These are phyloP conservation scores for Cladosporium sp. DNA, from an alignment of 2,329 filamentous ascomycete species.

Conservation along the genomic window DNA sequence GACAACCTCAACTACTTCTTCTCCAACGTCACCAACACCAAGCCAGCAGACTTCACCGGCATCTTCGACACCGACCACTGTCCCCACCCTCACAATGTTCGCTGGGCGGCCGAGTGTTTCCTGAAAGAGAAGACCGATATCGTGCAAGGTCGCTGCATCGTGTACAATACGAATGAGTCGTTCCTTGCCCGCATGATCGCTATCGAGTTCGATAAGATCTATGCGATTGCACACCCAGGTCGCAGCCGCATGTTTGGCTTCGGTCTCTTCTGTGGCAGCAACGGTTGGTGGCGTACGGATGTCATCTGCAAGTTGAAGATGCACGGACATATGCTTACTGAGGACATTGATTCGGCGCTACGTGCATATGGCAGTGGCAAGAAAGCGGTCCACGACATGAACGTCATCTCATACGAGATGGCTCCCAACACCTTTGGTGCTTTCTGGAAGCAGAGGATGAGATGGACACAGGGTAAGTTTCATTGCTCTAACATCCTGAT, in stretches of 20 bases:
- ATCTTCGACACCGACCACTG: slow-evolving; percentile 56
- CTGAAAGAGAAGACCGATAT: slow-evolving; percentile 48
- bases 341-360: slow-evolving; percentile 54
- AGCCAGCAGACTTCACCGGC: slow-evolving; percentile 47
- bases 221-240: slow-evolving; percentile 54
- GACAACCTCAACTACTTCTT: slow-evolving; percentile 55
- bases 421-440: slow-evolving; percentile 48
- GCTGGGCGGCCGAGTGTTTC: slow-evolving; percentile 54
- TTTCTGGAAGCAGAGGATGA: slow-evolving; percentile 54
- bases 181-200: slow-evolving; percentile 52
- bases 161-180: slow-evolving; percentile 50
- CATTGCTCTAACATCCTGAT: no score
- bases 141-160: slow-evolving; percentile 53
- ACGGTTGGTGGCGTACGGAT: slow-evolving; percentile 52
- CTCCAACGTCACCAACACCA: slow-evolving; percentile 41
- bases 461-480: slow-evolving; percentile 46
- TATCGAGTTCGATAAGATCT: slow-evolving; percentile 56
- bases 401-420: slow-evolving; percentile 53
- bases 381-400: slow-evolving; percentile 51
- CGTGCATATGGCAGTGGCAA: slow-evolving; percentile 48
- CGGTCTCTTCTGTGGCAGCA: slow-evolving; percentile 53
- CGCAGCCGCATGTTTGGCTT: slow-evolving; percentile 51
- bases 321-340: slow-evolving; percentile 54
- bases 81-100: slow-evolving; percentile 51
- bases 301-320: slow-evolving; percentile 51